phyloP scores from a whole-genome alignment of 2,329 filamentous ascomycete genomes.

The Aspergillus thermomutatus region DNA sequence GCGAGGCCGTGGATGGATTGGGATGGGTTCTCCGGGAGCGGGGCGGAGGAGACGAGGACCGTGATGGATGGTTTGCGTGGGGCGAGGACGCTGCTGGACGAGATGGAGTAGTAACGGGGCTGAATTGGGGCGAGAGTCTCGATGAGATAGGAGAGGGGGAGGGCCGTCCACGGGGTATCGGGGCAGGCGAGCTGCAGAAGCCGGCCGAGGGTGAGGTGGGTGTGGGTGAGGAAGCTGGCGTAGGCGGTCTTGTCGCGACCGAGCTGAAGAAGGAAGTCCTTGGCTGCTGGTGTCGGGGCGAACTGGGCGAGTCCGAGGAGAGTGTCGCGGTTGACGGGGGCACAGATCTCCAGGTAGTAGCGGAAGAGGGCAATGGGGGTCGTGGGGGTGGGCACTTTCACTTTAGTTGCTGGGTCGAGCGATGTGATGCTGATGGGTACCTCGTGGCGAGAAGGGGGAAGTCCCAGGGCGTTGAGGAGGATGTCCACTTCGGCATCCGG shows the following conservation, averaged over 20 bases:
- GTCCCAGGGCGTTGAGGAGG: background rate
- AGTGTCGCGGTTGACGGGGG: conserved; percentile 88
- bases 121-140: conserved; percentile 85
- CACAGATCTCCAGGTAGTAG: conserved; percentile 91
- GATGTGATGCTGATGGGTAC: conserved; percentile 53
- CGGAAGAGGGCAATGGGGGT: conserved; percentile 81
- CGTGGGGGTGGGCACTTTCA: conserved; percentile 86
- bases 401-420: conserved; percentile 65
- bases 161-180: conserved; percentile 68
- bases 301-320: conserved; percentile 77
- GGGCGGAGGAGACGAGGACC: conserved; percentile 77
- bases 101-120: conserved; percentile 94
- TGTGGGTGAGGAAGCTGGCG: conserved; percentile 68
- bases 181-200: conserved; percentile 58
- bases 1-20: conserved; percentile 82
- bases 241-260: conserved; percentile 86
- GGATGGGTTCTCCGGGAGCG: conserved; percentile 64
- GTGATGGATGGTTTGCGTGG: conserved; percentile 65
- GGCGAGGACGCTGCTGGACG: conserved; percentile 55
- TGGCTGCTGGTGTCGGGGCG: conserved; percentile 71
- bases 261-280: conserved; percentile 76
- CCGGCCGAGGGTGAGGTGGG: conserved; percentile 63
- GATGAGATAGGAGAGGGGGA: conserved; percentile 85
- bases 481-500: conserved; percentile 65
- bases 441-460: conserved; percentile 16